Base-by-base conservation (phyloP, 805 yeast genomes). In the Yarrowia divulgata region DNA sequence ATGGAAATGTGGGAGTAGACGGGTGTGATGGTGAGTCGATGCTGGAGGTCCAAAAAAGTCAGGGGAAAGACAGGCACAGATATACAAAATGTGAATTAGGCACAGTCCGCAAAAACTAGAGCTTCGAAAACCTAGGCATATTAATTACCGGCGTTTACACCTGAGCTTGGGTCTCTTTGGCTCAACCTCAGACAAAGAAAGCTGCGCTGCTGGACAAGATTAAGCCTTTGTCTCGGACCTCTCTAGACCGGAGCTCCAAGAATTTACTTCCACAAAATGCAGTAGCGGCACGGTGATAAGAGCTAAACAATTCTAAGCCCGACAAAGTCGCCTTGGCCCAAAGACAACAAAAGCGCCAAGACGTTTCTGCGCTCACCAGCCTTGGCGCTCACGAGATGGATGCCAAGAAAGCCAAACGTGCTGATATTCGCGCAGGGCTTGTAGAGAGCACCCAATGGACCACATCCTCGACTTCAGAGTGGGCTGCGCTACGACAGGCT, bases 121-220 rank as follows among this genome's bases (percentile, higher is more conserved):
- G 48, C 62, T 55, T 23, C 37, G 37, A 55, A 55, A 55, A 39
- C 62, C 62, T 55, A 55, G 62, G 62, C 62, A 55, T 39, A 55
- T 55, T 55, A 55, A 55, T 55, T 55, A 55, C 62, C 62, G 62
- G 62, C 62, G 62, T 55, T 55, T 55, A 55, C 62, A 40, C 62
- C 62, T 55, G 62, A 55, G 62, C 48, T 55, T 55, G 62, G 29
- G 23, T 3, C 16, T 14, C 13, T 23, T 55, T 23, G 48, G 37
- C 62, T 55, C 62, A 23, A 55, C 1, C 48, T 40, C 48, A 14
- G 60, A 54, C 60, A 54, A 54, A 54, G 60, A 37, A 37, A 37
- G 60, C 43, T 54, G 60, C 45, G 34, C 19, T 19, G 60, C 60
- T 54, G 60, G 60, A 54, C 60, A 54, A 54, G 60, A 54, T 54